A percentile compares a stretch with the other conserved stretches of the same genome.
Evolutionary conservation across 2,329 filamentous ascomycete genomes (phyloP).

Genomic region (Fusarium metavorans): DNA sequence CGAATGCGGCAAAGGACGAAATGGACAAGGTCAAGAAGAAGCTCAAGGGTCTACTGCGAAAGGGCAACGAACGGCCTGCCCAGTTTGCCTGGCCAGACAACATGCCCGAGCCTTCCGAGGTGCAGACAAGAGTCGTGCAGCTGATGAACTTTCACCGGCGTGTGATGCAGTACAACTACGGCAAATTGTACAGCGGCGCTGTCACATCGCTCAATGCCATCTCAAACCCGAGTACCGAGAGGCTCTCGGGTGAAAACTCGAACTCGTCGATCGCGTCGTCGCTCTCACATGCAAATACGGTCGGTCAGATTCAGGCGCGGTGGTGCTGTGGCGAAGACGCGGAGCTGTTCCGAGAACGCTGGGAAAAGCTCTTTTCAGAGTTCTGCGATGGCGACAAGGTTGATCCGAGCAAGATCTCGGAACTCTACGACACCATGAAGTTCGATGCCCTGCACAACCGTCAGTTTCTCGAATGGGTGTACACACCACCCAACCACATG

Average conservation of each 20-base stretch:
- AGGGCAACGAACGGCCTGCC: conserved; percentile 92
- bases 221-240: conserved; percentile 63
- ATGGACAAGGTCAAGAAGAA: conserved; percentile 99
- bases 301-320: conserved; percentile 82
- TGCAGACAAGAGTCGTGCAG: conserved; percentile 91
- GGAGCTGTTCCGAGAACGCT: conserved; percentile 93
- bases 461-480: conserved; percentile 96
- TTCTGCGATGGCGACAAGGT: conserved; percentile 98
- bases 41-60: conserved; percentile 89
- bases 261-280: conserved; percentile 60
- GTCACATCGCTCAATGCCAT: conserved; percentile 72
- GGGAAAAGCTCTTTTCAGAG: conserved; percentile 98
- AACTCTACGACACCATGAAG: conserved; percentile 99
- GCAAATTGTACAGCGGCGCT: conserved; percentile 77
- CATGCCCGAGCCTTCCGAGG: conserved; percentile 92
- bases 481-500: conserved; percentile 85
- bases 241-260: conserved; percentile 55
- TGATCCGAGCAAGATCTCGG: conserved; percentile 97
- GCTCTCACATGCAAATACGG: conserved; percentile 70
- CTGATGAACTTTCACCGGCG: conserved; percentile 97
- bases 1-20: conserved; percentile 97
- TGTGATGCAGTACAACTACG: conserved; percentile 95
- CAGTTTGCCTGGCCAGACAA: conserved; percentile 99
- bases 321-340: conserved; percentile 98
- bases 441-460: conserved; percentile 98